Evolutionary conservation across 306 rosid species (phyloP).

Genomic region (Sicyos baderoa): DNA sequence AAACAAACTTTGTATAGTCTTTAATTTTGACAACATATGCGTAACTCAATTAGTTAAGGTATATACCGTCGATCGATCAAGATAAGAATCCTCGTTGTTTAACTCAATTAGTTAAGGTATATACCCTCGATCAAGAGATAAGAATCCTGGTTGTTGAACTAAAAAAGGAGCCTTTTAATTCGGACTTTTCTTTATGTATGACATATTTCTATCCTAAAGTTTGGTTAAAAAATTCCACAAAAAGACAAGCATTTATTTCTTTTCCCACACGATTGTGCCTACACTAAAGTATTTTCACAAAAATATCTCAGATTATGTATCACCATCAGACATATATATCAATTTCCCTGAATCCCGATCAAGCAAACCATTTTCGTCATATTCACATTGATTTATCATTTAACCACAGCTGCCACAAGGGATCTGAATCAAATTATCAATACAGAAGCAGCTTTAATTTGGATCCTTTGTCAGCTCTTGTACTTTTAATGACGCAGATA

Average conservation of each 20-base stretch:
- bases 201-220: background rate
- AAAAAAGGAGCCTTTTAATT: background rate
- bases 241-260: background rate
- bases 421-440: constrained; percentile 1
- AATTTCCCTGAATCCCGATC: background rate
- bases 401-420: background rate
- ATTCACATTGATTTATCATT: constrained; percentile 9
- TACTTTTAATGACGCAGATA: background rate
- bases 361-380: background rate
- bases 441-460: background rate
- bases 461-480: background rate
- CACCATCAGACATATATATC: background rate
- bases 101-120: too few species aligned
- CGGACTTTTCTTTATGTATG: background rate
- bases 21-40: too few species aligned
- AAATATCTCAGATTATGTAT: background rate
- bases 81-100: too few species aligned
- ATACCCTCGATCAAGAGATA: too few species aligned
- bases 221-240: background rate
- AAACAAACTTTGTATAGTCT: too few species aligned
- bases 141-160: too few species aligned
- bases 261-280: background rate
- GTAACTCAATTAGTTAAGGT: too few species aligned
- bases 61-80: too few species aligned
- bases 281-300: background rate